Percentiles rank a stretch among this genome's conserved stretches.
These are phyloP conservation scores for Erodium texanum DNA, from an alignment of 441 rosid species.

Conservation along the genomic window DNA sequence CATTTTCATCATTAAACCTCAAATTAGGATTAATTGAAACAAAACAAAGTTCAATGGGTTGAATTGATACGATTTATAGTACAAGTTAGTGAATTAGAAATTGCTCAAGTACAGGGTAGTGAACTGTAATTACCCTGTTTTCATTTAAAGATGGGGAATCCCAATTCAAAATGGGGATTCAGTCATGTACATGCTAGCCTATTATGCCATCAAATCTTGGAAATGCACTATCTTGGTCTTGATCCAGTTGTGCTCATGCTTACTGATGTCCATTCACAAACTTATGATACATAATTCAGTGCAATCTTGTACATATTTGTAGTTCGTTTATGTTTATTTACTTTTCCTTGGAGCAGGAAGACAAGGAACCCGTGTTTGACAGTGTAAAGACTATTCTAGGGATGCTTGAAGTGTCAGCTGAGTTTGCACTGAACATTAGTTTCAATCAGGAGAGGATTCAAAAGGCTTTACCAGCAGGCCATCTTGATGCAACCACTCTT, in stretches of 20 bases:
- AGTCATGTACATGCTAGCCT: not conserved
- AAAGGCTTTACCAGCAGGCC: slow-evolving; percentile 75
- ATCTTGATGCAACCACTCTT: slow-evolving; percentile 89
- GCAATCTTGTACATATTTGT: not conserved
- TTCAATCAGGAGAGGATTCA: slow-evolving; percentile 55
- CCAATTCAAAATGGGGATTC: not conserved
- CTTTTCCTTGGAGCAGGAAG: slow-evolving; percentile 49
- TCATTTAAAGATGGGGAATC: not conserved
- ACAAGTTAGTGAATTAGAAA: too few species aligned
- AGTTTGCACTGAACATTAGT: slow-evolving; percentile 76
- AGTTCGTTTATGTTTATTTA: not conserved
- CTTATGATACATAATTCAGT: not conserved
- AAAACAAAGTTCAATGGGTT: too few species aligned
- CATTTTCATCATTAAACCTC: too few species aligned
- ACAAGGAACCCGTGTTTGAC: slow-evolving; percentile 83
- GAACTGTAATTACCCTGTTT: too few species aligned
- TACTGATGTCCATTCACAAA: not conserved
- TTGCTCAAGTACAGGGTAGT: too few species aligned
- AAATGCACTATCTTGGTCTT: not conserved
- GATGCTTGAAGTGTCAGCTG: slow-evolving; percentile 92
- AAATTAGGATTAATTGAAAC: too few species aligned
- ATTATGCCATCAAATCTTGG: not conserved
- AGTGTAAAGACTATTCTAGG: slow-evolving; percentile 71
- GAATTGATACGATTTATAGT: too few species aligned
- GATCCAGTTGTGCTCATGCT: not conserved